Percentiles rank a stretch among this genome's conserved stretches.
Evolutionary conservation across 2,329 filamentous ascomycete genomes (phyloP).

Genomic region (Sporothrix schenckii): DNA sequence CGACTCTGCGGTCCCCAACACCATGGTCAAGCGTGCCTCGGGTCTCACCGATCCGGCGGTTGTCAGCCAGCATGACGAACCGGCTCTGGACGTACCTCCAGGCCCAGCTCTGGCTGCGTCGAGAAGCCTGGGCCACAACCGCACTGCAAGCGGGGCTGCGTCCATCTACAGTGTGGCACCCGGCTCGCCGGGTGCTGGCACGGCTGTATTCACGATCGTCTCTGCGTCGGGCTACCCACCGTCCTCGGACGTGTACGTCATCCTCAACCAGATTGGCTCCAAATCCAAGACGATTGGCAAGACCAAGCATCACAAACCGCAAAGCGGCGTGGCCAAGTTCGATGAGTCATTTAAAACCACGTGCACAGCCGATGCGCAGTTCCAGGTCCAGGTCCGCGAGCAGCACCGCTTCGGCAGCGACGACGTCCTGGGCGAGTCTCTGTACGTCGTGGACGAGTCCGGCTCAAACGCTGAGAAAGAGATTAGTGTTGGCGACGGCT

Average conservation of each 20-base stretch:
- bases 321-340: conserved; percentile 66
- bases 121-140: conserved; percentile 46
- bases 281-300: conserved; percentile 84
- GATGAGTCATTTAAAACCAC: conserved; percentile 78
- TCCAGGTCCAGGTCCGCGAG: conserved; percentile 83
- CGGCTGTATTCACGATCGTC: conserved; percentile 77
- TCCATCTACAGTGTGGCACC: conserved; percentile 67
- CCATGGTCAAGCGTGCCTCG: conserved; percentile 48
- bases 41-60: conserved; percentile 40
- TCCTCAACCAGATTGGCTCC: conserved; percentile 66
- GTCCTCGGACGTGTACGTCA: conserved; percentile 76
- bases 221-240: conserved; percentile 77
- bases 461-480: conserved; percentile 69
- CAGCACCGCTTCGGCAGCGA: conserved; percentile 84
- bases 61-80: conserved; percentile 38
- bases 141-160: conserved; percentile 64
- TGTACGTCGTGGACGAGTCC: conserved; percentile 90
- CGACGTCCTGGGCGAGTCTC: conserved; percentile 77
- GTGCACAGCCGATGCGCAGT: conserved; percentile 80
- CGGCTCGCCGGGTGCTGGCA: conserved; percentile 65
- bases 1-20: conserved; percentile 42
- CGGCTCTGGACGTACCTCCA: conserved; percentile 40
- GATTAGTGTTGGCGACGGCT: conserved; percentile 72
- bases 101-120: conserved; percentile 39
- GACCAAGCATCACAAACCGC: conserved; percentile 84